Base-by-base conservation (phyloP, 2,329 filamentous ascomycete genomes). In the Herpomyces periplanetae region DNA sequence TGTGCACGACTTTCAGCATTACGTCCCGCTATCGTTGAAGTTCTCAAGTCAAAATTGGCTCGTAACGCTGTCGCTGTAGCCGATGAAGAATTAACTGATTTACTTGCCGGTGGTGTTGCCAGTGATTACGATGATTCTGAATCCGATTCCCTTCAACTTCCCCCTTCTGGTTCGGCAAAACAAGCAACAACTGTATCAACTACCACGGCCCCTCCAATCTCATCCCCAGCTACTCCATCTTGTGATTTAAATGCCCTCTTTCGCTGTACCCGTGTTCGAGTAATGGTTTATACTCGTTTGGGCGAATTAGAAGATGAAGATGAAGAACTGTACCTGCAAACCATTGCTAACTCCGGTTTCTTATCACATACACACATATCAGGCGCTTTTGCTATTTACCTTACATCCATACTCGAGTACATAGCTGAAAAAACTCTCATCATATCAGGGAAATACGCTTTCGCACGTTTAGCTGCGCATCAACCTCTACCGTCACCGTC, bases 271-370 rank as follows among this genome's bases (percentile, higher is more conserved):
- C 57, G 80, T 21, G 42, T 96, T 30, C 57, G 80, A 24, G 87
- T 80, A 36, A 96, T 96, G 80, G 75, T 96, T 10, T 91, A 91
- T 36, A 91, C 73, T 5, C 73, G 80, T 5, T 45, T 96, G 4
- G 80, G 80, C 17, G 75, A 96, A 33, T 59, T 96, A 50, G 84
- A 96, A 37, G 80, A 96, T 40, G 73, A 91, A 28, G 80, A 96
- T 27, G 80, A 91, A 36, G 75, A 88, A 32, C 56, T 59, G 19
- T 68, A 68, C 31, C 64, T 84, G 34, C 58, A 71, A 26, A 57
- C 69, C n/a, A n/a, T n/a, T n/a, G n/a, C n/a, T n/a, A n/a, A n/a
- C n/a, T n/a, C n/a, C n/a, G n/a, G n/a, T n/a, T n/a, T n/a, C n/a
- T n/a, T n/a, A n/a, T n/a, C n/a, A n/a, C n/a, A n/a, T n/a, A n/a